Conservation (phyloP, 2,329 filamentous ascomycete genomes). For the Hymenoscyphus scutula region DNA sequence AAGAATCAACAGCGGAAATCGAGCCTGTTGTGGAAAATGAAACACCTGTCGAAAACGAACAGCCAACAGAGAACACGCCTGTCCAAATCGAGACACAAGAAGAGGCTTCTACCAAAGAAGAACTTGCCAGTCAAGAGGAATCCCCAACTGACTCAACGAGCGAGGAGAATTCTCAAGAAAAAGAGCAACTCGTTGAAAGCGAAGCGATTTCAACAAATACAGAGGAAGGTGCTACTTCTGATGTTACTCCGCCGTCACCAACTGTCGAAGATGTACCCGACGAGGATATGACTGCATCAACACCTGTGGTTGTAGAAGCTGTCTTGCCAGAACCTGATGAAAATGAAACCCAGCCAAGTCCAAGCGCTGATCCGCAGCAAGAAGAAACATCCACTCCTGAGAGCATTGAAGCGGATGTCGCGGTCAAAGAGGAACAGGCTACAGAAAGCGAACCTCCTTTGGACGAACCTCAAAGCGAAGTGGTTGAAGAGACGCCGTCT, state of each 20-base stretch:
- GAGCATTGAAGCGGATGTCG: not conserved
- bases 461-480: not conserved
- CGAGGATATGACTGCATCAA: slow-evolving; percentile 11
- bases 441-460: slow-evolving; percentile 1
- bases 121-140: not conserved
- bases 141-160: not conserved
- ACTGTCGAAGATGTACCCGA: slow-evolving; percentile 16
- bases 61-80: not conserved
- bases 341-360: slow-evolving; percentile 11
- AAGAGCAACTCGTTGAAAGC: slow-evolving; percentile 9
- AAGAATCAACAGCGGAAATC: not conserved
- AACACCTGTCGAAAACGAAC: not conserved
- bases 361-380: no score
- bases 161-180: slow-evolving; percentile 14
- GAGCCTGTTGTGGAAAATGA: no score
- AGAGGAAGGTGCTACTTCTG: slow-evolving; percentile 16
- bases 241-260: slow-evolving; percentile 12
- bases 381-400: not conserved
- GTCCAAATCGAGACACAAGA: not conserved
- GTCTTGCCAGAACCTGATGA: not conserved
- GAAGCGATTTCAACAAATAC: slow-evolving; percentile 10
- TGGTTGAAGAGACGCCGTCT: slow-evolving; percentile 7
- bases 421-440: slow-evolving; percentile 4
- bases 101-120: not conserved
- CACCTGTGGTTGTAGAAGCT: not conserved